phyloP scores from a whole-genome alignment of 2,329 filamentous ascomycete genomes.

The Drechslerella coelobrocha region DNA sequence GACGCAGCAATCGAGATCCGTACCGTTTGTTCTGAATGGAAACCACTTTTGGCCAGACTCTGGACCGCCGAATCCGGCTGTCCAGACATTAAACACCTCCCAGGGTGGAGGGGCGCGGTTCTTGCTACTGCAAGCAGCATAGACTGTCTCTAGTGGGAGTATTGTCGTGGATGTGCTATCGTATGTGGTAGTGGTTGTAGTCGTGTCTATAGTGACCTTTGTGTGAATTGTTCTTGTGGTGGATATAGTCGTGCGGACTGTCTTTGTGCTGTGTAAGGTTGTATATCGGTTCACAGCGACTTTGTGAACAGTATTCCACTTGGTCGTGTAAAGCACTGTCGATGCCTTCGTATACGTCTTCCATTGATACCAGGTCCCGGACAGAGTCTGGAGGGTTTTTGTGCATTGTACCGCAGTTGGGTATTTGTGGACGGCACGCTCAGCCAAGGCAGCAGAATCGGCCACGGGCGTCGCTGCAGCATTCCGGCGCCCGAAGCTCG shows the following conservation, averaged over 20 bases:
- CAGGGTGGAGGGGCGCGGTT: slow-evolving; percentile 11
- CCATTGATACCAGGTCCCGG: background rate
- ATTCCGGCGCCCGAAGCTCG: background rate
- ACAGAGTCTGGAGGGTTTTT: slow-evolving; percentile 16
- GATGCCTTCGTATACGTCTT: slow-evolving; percentile 9
- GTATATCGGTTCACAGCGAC: background rate
- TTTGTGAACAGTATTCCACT: slow-evolving; percentile 3
- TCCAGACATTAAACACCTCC: background rate
- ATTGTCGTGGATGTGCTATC: background rate
- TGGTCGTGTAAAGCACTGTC: background rate
- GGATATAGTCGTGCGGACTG: too few relatives aligned
- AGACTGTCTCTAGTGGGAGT: slow-evolving; percentile 7
- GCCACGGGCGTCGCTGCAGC: background rate
- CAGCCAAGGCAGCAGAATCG: background rate
- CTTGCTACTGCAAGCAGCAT: slow-evolving; percentile 2
- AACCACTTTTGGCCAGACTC: background rate
- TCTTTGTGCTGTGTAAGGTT: background rate
- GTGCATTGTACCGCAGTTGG: slow-evolving; percentile 19
- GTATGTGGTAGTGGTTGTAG: background rate
- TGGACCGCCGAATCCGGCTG: background rate
- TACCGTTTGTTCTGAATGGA: background rate
- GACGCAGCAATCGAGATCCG: slow-evolving; percentile 20
- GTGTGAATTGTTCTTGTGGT: too few relatives aligned
- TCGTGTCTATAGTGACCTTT: background rate
- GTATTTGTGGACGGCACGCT: background rate